Base-by-base conservation (phyloP, 176 grass and related monocot genomes). In the Bothriochloa decipiens region DNA sequence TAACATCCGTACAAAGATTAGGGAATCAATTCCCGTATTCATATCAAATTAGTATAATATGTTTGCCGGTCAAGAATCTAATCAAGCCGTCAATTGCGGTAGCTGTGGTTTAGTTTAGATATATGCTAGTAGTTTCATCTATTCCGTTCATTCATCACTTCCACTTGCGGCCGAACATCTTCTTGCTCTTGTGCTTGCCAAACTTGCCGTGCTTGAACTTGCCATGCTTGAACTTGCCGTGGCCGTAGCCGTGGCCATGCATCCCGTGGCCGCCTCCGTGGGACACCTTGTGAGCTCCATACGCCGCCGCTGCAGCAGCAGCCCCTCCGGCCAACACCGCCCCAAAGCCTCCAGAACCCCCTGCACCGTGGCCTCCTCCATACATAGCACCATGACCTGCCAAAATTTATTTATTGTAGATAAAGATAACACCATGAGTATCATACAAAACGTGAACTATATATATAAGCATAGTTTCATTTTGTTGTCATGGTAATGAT, bases 121-220 rank as follows among this genome's bases (percentile, higher is more conserved):
- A 20, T n/a, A n/a, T n/a, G n/a, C 52, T 57, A 22, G 7, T 57
- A 22, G 50, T 20, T 18, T 53, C 50, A 53, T 52, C 16, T 52
- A 49, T 6, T 13, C 33, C 28, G 3, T 7, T 89, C 23, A 12
- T 27, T 13, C 4, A 14, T 29, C 77, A 86, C 83, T 90, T 90
- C 83, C 88, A 86, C 36, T 78, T 86, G 66, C 88, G 73, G 7
- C 88, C 83, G 36, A 73, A 86, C 88, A 82, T 90, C 41, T 86
- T 86, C 67, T 83, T 83, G 62, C 70, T 88, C 50, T 80, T 87
- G 75, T 85, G 86, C 78, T 84, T 89, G 76, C 85, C 89, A 29
- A 77, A 91, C 85, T 90, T 90, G 18, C 92, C 87, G 15, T 87
- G 85, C 83, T 94, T 89, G 60, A 92, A 95, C 77, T 90, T 89